These are phyloP conservation scores for Xylaria sp. DNA, from an alignment of 2,329 filamentous ascomycete genomes.

Conservation along the genomic window DNA sequence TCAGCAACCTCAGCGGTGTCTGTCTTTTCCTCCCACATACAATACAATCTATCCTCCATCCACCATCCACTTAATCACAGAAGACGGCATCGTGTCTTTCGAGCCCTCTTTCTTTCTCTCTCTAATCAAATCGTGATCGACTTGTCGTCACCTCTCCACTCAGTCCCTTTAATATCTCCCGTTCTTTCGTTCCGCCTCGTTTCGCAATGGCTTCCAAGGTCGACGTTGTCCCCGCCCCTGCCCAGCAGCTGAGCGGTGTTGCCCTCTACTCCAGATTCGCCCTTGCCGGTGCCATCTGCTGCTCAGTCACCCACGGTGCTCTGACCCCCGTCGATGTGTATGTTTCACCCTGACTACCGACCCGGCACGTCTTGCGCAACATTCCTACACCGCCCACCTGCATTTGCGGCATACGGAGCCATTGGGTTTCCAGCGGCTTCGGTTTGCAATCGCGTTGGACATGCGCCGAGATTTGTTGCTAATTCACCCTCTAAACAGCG, in stretches of 20 bases:
- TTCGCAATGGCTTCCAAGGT: constrained; percentile 45
- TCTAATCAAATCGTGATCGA: constrained; percentile 11
- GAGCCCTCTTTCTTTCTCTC: constrained; percentile 21
- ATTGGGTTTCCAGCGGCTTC: constrained; percentile 10
- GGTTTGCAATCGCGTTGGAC: constrained; percentile 5
- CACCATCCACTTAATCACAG: constrained; percentile 9
- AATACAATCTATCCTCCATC: constrained; percentile 19
- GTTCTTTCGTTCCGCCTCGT: constrained; percentile 20
- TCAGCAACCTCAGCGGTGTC: constrained; percentile 24
- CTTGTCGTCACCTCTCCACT: constrained; percentile 42
- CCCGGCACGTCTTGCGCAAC: background rate
- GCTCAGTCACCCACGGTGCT: constrained; percentile 95
- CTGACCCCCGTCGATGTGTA: constrained; percentile 99
- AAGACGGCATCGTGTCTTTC: constrained; percentile 29
- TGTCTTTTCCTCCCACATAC: constrained; percentile 19
- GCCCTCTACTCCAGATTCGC: constrained; percentile 93
- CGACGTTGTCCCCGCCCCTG: constrained; percentile 38
- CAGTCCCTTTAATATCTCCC: constrained; percentile 30
- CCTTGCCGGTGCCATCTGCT: constrained; percentile 97
- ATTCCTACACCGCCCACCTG: background rate
- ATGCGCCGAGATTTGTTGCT: constrained; percentile 12
- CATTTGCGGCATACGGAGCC: constrained; percentile 4
- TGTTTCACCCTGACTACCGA: constrained; percentile 56
- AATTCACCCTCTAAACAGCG: constrained; percentile 58
- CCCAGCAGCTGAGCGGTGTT: constrained; percentile 45